Conservation (phyloP, 306 rosid genomes). For the Coriaria nepalensis region DNA sequence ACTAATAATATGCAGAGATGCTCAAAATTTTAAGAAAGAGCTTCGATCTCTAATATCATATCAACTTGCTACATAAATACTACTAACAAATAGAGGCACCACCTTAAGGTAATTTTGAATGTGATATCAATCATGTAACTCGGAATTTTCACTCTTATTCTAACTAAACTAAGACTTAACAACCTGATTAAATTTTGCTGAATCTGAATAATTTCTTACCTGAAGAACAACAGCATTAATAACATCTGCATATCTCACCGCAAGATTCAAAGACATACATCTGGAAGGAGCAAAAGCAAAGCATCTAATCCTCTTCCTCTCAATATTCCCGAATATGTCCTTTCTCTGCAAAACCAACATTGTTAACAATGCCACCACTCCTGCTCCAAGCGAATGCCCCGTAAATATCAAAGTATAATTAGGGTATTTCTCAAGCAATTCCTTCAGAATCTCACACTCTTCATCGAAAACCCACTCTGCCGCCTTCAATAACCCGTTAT, state of each 20-base stretch:
- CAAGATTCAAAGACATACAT: conserved; percentile 85
- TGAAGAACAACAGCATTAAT: conserved; percentile 77
- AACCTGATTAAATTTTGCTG: conserved; percentile 3
- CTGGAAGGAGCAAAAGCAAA: conserved; percentile 75
- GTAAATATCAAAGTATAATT: conserved; percentile 46
- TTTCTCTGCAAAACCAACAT: conserved; percentile 43
- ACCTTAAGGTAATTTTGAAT: no score
- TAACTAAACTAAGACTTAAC: no score
- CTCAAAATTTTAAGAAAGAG: no score
- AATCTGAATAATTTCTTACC: conserved; percentile 25
- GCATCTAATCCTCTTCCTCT: conserved; percentile 68
- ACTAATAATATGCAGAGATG: no score
- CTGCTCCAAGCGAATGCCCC: conserved; percentile 91
- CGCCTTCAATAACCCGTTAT: conserved; percentile 77
- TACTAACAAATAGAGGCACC: no score
- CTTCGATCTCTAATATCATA: no score
- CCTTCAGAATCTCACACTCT: conserved; percentile 51
- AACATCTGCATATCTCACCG: conserved; percentile 90
- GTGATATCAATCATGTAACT: no score
- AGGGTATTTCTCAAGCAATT: conserved; percentile 47
- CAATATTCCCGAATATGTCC: conserved; percentile 50
- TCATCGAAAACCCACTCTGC: conserved; percentile 62
- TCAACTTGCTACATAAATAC: no score
- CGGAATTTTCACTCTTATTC: no score
- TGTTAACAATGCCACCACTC: conserved; percentile 80